Evolutionary conservation across 495 filamentous ascomycete species (phyloP), one percentile per base, ranked within the genome.

Genomic region (Neurospora sp.): DNA sequence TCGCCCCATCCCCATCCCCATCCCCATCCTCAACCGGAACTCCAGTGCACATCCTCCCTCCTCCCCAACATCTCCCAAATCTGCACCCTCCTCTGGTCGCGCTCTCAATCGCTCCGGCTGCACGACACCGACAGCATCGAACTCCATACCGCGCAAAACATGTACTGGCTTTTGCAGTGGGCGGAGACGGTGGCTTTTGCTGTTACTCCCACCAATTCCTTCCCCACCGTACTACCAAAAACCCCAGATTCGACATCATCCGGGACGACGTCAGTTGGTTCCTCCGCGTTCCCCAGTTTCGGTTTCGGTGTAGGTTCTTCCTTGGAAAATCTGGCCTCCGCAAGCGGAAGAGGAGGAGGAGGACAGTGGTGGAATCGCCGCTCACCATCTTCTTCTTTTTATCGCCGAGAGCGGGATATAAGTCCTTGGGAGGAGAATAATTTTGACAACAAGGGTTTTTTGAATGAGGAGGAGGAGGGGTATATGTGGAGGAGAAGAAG

Each of bases 21-120:
- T 71, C n/a, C 48, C 68, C 37, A 16, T 0, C 40, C 41, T 8
- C 12, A 14, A 2, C 8, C 42, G 7, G 41, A 44, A 18, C 6
- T 18, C 41, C 38, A 39, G 38, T 40, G 39, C 0, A 40, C 41
- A 18, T 1, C 2, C 8, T 76, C 75, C 11, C 77, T 81, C 12
- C 77, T 80, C 41, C 71, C 71, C 31, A 81, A 80, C 78, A 65
- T 71, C 14, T 77, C 71, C 68, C 73, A 59, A 70, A 80, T 81
- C 69, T 79, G 78, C 75, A 70, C 68, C 72, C 75, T 79, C 75
- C 44, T 79, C 5, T 81, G 77, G 78, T 39, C 71, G 2, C 70
- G 72, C 2, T 71, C 78, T 4, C 77, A 76, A 39, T 74, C 71
- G 2, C 70, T 74, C 39, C 72, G 78, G 1, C 69, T 75, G 2